Base-by-base conservation (phyloP, 2,329 filamentous ascomycete species). In the Colletotrichum eremochloae region DNA sequence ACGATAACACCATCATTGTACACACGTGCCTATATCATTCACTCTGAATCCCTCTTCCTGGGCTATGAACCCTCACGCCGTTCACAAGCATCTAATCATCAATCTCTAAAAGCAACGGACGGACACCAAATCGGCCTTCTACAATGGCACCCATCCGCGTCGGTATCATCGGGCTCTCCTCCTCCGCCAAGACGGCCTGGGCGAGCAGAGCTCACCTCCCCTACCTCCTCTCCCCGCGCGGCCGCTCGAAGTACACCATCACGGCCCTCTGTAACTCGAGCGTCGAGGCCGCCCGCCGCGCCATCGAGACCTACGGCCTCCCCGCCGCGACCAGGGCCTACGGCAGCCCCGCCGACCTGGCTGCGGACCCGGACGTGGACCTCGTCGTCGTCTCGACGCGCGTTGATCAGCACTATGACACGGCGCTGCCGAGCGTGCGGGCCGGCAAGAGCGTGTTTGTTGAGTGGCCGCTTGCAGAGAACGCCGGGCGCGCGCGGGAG, bases 111-210 rank as follows among this genome's bases (percentile, higher is more conserved):
- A 44, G 5, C 6, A 46, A 20, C 7, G 9, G 12, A 46, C 9
- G 5, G 11, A 20, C 9, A 63, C 9, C 15, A 31, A 9, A 9
- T 3, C n/a, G 5, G 5, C n/a, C n/a, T 44, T 9, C 18, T 5
- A 62, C 7, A 29, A 72, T 72, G 70, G 67, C 70, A 52, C 70
- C 84, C 14, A 88, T 90, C 72, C 86, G 87, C 65, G 79, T 88
- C n/a, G 90, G 85, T 48, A 81, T 91, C 29, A 83, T 90, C 71
- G 90, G 89, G 50, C 87, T 91, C 68, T 90, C 88, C 2, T 80
- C 86, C 67, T 82, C 82, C 2, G 86, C 87, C 64, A 83, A 82
- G 46, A 85, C 84, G 2, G 85, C 85, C 0, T 92, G 89, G 89
- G 89, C 88, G 2, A 82, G 81, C 50, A 75, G 76, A 42, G 89